Evolutionary conservation across 441 rosid genomes (phyloP), one percentile per base, ranked within the genome.

Genomic region (Melianthus villosus): DNA sequence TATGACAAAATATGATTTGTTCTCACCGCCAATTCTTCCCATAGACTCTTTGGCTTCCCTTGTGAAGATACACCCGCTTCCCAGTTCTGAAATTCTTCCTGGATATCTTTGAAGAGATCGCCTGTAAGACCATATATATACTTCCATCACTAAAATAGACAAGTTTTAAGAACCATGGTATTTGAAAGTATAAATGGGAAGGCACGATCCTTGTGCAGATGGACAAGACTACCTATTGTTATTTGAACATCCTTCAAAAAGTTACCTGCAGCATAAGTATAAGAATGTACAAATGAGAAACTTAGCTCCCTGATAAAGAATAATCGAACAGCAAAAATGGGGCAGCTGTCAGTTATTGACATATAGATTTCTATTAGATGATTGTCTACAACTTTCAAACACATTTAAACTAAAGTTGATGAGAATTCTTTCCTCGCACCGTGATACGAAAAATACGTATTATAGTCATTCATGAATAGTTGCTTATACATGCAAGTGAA

Each of bases 21-120:
- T 3, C 79, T 44, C 68, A 83, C 95, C 50, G 82, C 70, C 46
- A 89, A 53, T 65, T 89, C 97, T 59, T 89, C 97, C 97, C 97
- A 89, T 13, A 89, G 75, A 69, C 93, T 78, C 69, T 76, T 89
- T 0, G 95, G 95, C 57, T 71, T 81, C 48, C 79, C 95, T 29
- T 81, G 76, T 8, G 87, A 64, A 34, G 94, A 65, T n/a, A 67
- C 68, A 56, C 57, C 75, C 8, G 83, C 69, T 63, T 89, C 97
- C 95, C 93, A 83, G 39, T 71, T 80, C 35, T 44, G 77, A 47
- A 54, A 89, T 65, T 89, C 97, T 56, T 81, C 93, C 59, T 89
- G 93, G 51, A 89, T 68, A 65, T 89, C 97, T 59, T 56, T 72
- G 46, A 89, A 74, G 57, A 89, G 77, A 63, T 89, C 93, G 56